Evolutionary conservation across 148 eudicot genomes (phyloP).

Genomic region (Agrostemma githago): DNA sequence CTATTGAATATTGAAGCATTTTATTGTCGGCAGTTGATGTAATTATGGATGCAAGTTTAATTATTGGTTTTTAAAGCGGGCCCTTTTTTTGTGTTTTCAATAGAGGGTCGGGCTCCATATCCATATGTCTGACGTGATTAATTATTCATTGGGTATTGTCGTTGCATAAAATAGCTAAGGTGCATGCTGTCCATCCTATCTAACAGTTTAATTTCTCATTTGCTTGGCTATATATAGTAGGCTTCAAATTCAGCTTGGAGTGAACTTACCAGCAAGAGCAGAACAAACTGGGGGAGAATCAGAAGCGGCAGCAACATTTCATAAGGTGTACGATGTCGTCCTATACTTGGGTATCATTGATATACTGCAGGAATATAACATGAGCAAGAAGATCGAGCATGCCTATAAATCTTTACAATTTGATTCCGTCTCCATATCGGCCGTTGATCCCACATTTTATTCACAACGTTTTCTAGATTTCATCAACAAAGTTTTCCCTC

Average conservation of each 20-base stretch:
- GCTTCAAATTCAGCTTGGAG: slow-evolving; percentile 95
- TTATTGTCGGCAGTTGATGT: neutral
- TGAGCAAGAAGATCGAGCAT: slow-evolving; percentile 80
- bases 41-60: neutral
- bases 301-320: slow-evolving; percentile 39
- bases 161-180: no score
- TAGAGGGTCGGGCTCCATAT: no score
- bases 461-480: slow-evolving; percentile 74
- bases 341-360: slow-evolving; percentile 90
- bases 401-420: slow-evolving; percentile 87
- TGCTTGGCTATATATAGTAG: slow-evolving; percentile 28
- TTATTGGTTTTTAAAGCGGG: no score
- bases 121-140: neutral
- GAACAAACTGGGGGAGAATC: slow-evolving; percentile 52
- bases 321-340: slow-evolving; percentile 81
- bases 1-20: no score
- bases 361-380: slow-evolving; percentile 88
- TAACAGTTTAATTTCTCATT: neutral
- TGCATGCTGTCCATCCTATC: neutral
- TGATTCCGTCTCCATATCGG: slow-evolving; percentile 85
- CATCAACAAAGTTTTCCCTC: slow-evolving; percentile 77
- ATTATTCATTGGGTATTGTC: neutral
- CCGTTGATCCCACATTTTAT: slow-evolving; percentile 87
- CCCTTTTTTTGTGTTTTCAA: neutral
- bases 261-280: slow-evolving; percentile 98